phyloP scores from a whole-genome alignment of 306 rosid species.

The Begonia loranthoides region DNA sequence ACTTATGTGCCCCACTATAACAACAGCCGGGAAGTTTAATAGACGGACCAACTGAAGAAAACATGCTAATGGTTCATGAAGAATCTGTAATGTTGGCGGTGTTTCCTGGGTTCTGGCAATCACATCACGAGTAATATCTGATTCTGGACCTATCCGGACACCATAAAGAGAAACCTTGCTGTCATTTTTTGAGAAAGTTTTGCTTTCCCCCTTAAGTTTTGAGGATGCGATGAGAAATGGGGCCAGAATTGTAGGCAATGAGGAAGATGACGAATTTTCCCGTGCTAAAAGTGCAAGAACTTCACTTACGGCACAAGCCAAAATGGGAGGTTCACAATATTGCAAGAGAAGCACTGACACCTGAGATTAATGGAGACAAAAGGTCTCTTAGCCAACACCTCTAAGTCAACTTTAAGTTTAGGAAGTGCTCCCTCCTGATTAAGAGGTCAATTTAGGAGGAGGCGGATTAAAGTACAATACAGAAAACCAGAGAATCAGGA shows the following conservation, averaged over 20 bases:
- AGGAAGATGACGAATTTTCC: conserved; percentile 26
- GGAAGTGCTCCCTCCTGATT: not conserved
- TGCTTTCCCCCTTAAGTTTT: conserved; percentile 43
- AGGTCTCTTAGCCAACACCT: not conserved
- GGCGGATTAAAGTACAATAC: not conserved
- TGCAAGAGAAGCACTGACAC: conserved; percentile 53
- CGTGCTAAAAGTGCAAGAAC: conserved; percentile 34
- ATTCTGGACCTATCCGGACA: conserved; percentile 39
- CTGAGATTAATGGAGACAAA: conserved; percentile 21
- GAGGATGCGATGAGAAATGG: conserved; percentile 48
- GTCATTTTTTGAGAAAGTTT: conserved; percentile 16
- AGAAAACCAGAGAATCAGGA: too few relatives aligned
- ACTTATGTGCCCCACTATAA: conserved; percentile 40
- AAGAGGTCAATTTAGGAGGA: not conserved
- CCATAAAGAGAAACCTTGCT: conserved; percentile 28
- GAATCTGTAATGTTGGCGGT: conserved; percentile 35
- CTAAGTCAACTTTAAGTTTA: not conserved
- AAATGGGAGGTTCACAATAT: conserved; percentile 52
- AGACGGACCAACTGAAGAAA: conserved; percentile 49
- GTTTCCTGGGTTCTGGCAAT: conserved; percentile 34
- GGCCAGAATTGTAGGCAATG: conserved; percentile 34
- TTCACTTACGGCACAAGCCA: conserved; percentile 64
- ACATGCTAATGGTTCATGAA: conserved; percentile 54
- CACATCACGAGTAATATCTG: conserved; percentile 26
- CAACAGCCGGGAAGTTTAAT: conserved; percentile 40